These are phyloP conservation scores for Byssothecium circinans DNA, from an alignment of 2,329 filamentous ascomycete species.

Conservation along the genomic window DNA sequence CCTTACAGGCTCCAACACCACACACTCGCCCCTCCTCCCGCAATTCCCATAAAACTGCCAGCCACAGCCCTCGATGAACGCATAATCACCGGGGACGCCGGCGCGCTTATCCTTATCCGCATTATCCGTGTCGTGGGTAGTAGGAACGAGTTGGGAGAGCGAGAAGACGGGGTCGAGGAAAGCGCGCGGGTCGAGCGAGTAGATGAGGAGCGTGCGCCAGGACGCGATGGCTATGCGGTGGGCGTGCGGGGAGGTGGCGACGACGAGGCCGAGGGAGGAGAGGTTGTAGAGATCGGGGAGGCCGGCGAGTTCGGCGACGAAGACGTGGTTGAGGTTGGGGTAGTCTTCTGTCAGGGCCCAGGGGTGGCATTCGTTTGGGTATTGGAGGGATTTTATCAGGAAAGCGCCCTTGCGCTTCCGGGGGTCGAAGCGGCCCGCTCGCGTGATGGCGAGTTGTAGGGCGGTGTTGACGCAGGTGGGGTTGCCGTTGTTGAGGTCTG, in stretches of 20 bases:
- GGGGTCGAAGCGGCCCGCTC: not conserved
- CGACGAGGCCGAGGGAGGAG: conserved; percentile 21
- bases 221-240: conserved; percentile 26
- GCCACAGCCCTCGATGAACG: conserved; percentile 10
- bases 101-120: not conserved
- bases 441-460: conserved; percentile 7
- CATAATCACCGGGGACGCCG: conserved; percentile 9
- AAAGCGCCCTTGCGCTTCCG: conserved; percentile 13
- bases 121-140: not conserved
- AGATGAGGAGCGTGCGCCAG: conserved; percentile 26
- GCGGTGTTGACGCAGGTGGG: conserved; percentile 17
- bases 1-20: conserved; percentile 20
- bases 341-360: conserved; percentile 9
- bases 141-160: not conserved
- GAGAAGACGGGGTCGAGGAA: conserved; percentile 19
- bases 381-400: conserved; percentile 21
- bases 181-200: conserved; percentile 18
- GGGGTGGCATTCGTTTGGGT: conserved; percentile 5
- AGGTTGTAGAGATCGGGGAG: conserved; percentile 13
- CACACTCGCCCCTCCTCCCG: conserved; percentile 6
- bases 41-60: conserved; percentile 13
- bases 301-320: conserved; percentile 21
- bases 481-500: conserved; percentile 2
- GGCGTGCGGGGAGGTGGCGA: conserved; percentile 19
- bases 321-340: conserved; percentile 9